Percentiles rank a stretch among this genome's conserved stretches.
Conservation (phyloP, 495 filamentous ascomycete genomes). For the Opeltia flavorubescens region DNA sequence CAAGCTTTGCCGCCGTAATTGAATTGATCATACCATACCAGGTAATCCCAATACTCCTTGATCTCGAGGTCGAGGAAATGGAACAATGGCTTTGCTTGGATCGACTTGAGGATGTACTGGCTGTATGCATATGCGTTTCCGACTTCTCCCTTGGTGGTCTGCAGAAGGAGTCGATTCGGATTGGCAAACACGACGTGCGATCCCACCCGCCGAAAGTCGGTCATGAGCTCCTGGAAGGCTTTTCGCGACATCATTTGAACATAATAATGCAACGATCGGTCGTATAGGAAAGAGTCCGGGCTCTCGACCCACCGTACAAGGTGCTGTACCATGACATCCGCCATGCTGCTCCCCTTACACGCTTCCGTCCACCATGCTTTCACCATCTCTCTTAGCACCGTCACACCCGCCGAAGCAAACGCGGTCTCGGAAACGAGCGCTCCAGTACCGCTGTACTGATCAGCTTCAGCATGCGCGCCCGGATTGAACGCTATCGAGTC, state of each 20-base stretch:
- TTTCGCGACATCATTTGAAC: conserved; percentile 97
- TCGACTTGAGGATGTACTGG: conserved; percentile 92
- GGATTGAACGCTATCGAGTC: conserved; percentile 71
- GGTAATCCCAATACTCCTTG: conserved; percentile 98
- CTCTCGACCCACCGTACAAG: conserved; percentile 93
- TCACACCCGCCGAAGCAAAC: conserved; percentile 79
- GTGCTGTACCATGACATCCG: conserved; percentile 95
- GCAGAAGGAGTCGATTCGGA: conserved; percentile 74
- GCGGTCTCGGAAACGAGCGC: conserved; percentile 78
- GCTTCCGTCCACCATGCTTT: conserved; percentile 97
- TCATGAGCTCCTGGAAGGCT: conserved; percentile 92
- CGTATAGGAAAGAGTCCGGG: conserved; percentile 84
- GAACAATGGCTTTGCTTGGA: conserved; percentile 87
- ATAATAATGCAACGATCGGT: conserved; percentile 91
- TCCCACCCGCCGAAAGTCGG: conserved; percentile 87
- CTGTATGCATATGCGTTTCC: conserved; percentile 95
- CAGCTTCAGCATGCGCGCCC: conserved; percentile 48
- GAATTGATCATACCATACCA: conserved; percentile 98
- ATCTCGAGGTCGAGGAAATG: conserved; percentile 96
- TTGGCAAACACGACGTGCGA: conserved; percentile 88
- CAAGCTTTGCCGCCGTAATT: conserved; percentile 96
- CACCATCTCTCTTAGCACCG: conserved; percentile 92
- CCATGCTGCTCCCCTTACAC: conserved; percentile 80
- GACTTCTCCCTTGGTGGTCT: conserved; percentile 93
- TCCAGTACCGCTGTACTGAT: conserved; percentile 41